Conservation (phyloP, 1,284 basidiomycete species). For the Coniophora puteana region DNA sequence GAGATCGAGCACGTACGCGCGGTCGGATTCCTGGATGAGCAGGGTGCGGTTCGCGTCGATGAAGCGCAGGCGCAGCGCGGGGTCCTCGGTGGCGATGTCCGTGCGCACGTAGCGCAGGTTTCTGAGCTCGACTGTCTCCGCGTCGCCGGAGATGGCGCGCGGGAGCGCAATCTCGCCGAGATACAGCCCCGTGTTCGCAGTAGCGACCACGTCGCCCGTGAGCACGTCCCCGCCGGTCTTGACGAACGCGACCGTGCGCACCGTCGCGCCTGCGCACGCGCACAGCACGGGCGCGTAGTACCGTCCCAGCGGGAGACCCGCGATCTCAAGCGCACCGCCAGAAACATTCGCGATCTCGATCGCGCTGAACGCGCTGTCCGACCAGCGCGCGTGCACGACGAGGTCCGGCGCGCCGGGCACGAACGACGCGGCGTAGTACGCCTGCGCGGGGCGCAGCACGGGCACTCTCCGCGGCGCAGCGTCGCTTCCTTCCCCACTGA, state of each 20-base stretch:
- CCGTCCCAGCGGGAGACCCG: slow-evolving; percentile 57
- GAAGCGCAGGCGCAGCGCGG: slow-evolving; percentile 47
- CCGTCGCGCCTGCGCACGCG: slow-evolving; percentile 25
- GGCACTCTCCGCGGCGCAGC: slow-evolving; percentile 38
- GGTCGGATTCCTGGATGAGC: slow-evolving; percentile 51
- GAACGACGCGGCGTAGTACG: slow-evolving; percentile 70
- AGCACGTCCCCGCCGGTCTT: slow-evolving; percentile 55
- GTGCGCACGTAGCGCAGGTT: slow-evolving; percentile 43
- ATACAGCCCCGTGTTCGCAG: slow-evolving; percentile 59
- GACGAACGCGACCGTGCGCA: slow-evolving; percentile 58
- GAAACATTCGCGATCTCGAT: slow-evolving; percentile 62
- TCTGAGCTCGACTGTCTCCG: slow-evolving; percentile 28
- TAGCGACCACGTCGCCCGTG: slow-evolving; percentile 62
- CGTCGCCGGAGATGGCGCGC: slow-evolving; percentile 13
- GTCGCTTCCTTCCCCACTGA: slow-evolving; percentile 15
- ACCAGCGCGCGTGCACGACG: slow-evolving; percentile 66
- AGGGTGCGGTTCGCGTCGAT: slow-evolving; percentile 40
- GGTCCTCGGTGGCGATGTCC: slow-evolving; percentile 34
- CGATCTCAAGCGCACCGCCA: slow-evolving; percentile 42
- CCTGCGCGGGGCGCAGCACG: slow-evolving; percentile 36
- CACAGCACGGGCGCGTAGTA: slow-evolving; percentile 59
- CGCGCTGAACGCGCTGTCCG: slow-evolving; percentile 54
- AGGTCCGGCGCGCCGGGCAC: slow-evolving; percentile 46
- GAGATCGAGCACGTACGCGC: slow-evolving; percentile 54
- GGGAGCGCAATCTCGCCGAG: slow-evolving; percentile 56